These are phyloP conservation scores for Cystobasidium pallidum DNA, from an alignment of 1,284 basidiomycete genomes.

Conservation along the genomic window DNA sequence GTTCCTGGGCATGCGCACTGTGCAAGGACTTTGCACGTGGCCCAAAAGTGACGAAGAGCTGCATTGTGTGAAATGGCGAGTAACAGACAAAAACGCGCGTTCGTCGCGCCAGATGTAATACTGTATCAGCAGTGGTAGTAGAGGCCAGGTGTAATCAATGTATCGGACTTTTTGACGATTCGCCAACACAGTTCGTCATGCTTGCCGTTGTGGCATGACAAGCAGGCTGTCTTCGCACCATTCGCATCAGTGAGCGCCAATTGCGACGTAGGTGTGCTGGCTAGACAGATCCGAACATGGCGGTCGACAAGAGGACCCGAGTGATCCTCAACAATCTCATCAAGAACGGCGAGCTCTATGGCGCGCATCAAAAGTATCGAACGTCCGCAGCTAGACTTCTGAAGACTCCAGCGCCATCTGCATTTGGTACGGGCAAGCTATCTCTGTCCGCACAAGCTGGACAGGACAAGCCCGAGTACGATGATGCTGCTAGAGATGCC, in stretches of 20 bases:
- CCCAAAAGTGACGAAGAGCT: no score
- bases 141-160: neutral
- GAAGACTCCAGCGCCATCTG: slow-evolving; percentile 48
- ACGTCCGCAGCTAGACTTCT: slow-evolving; percentile 85
- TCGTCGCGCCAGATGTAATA: neutral
- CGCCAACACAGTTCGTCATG: neutral
- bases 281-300: neutral
- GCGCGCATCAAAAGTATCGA: slow-evolving; percentile 90
- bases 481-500: slow-evolving; percentile 72
- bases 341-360: slow-evolving; percentile 71
- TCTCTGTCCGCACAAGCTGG: slow-evolving; percentile 5
- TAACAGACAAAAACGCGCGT: neutral
- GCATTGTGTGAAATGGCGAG: no score
- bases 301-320: slow-evolving; percentile 38
- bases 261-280: neutral
- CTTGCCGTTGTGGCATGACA: neutral
- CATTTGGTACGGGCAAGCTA: slow-evolving; percentile 30
- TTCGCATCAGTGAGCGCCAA: neutral
- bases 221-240: neutral
- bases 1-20: neutral
- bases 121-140: neutral
- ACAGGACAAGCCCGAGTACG: slow-evolving; percentile 41
- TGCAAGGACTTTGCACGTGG: neutral
- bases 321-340: slow-evolving; percentile 59
- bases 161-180: neutral